These are phyloP conservation scores for Penicillium capsulatum DNA, from an alignment of 2,329 filamentous ascomycete genomes.

Conservation along the genomic window DNA sequence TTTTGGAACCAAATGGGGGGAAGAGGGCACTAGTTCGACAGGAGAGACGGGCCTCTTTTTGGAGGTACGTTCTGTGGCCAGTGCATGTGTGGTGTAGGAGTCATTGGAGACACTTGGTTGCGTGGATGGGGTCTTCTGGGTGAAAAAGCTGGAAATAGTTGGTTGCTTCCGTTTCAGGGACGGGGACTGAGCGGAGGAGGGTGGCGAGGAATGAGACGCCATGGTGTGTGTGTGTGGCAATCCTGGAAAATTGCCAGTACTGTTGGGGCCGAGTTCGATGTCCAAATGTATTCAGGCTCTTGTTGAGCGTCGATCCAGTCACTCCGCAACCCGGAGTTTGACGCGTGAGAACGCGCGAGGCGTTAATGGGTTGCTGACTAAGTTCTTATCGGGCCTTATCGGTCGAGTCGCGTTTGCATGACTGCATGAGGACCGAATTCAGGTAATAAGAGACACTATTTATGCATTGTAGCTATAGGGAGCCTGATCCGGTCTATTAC, in stretches of 20 bases:
- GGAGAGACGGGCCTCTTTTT: conserved; percentile 13
- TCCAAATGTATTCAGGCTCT: no score
- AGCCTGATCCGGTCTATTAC: no score
- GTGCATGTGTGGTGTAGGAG: conserved; percentile 9
- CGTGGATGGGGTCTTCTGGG: conserved; percentile 48
- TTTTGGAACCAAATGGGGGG: conserved; percentile 7
- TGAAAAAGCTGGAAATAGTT: conserved; percentile 83
- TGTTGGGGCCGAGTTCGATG: no score
- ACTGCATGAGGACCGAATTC: no score
- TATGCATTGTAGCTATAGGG: no score
- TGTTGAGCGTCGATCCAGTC: not conserved
- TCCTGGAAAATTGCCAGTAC: no score
- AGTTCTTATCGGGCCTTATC: conserved; percentile 5
- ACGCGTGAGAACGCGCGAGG: conserved; percentile 33
- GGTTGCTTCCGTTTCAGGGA: conserved; percentile 52
- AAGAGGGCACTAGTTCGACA: conserved; percentile 2
- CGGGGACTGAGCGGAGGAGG: conserved; percentile 31
- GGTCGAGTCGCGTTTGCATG: no score
- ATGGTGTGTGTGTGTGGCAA: conserved; percentile 15
- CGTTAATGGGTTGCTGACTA: conserved; percentile 26
- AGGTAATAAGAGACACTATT: no score
- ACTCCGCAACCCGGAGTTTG: conserved; percentile 24
- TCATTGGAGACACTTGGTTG: conserved; percentile 8
- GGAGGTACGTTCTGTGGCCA: conserved; percentile 4
- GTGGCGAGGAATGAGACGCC: conserved; percentile 34